A percentile compares a stretch with the other conserved stretches of the same genome.
These are phyloP conservation scores for Coccomyxa subellipsoidea DNA, from an alignment of 163 green algal species.

Conservation along the genomic window DNA sequence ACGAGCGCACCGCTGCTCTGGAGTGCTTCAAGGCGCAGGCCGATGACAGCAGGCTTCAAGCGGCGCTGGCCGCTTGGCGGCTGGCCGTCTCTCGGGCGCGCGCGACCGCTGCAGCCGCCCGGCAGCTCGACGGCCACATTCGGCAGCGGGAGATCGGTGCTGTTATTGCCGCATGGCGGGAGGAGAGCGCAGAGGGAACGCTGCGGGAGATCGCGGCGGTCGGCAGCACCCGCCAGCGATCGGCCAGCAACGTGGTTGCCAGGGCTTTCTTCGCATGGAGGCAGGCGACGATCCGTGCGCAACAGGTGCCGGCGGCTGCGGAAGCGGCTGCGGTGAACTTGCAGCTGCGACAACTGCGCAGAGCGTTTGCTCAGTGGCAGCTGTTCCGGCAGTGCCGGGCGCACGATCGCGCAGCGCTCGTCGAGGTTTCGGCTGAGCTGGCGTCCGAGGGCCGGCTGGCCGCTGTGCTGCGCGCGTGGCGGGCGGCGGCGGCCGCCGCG, in stretches of 20 bases:
- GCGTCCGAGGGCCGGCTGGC: background rate
- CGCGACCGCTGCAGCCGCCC: background rate
- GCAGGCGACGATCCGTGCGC: too few relatives aligned
- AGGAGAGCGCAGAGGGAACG: background rate
- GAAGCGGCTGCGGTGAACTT: background rate
- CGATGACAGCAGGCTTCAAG: background rate
- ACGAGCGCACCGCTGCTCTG: background rate
- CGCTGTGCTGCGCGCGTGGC: background rate
- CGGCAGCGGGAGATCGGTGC: background rate
- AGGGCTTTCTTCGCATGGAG: background rate
- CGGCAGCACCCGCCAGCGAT: background rate
- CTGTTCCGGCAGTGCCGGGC: background rate
- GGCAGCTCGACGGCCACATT: background rate
- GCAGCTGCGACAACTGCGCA: background rate
- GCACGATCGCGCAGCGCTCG: background rate
- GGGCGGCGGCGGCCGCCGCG: too few relatives aligned
- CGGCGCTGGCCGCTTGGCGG: background rate
- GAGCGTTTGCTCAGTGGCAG: background rate
- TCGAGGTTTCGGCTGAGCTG: background rate
- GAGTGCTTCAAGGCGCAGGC: background rate
- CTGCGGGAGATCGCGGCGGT: background rate
- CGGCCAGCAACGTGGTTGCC: background rate
- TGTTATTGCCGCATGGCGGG: background rate
- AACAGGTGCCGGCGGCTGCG: background rate
- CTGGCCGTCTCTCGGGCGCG: background rate